phyloP scores from a whole-genome alignment of 805 yeast species.

The Kodamaea sagamina region DNA sequence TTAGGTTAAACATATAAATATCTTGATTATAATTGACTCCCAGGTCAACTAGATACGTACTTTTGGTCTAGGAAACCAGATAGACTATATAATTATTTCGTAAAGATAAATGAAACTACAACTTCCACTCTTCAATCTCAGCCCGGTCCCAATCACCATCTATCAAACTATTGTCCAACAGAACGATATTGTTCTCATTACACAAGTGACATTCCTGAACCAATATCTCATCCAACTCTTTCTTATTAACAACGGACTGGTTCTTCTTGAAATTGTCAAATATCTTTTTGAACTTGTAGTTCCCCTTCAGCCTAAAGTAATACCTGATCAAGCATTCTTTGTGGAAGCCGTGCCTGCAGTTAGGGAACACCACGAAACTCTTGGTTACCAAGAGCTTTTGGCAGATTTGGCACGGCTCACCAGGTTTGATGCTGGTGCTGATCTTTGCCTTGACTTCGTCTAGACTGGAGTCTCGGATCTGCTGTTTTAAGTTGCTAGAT shows the following conservation, averaged over 20 bases:
- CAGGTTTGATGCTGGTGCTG: conserved; percentile 73
- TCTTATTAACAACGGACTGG: conserved; percentile 39
- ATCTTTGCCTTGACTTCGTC: conserved; percentile 37
- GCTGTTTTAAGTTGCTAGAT: conserved; percentile 56
- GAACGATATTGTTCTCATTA: conserved; percentile 68
- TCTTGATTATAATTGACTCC: too few species aligned
- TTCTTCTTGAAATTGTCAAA: conserved; percentile 55
- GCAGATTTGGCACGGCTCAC: conserved; percentile 79
- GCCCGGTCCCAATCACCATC: conserved; percentile 33
- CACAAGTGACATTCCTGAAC: conserved; percentile 73
- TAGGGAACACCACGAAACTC: conserved; percentile 77
- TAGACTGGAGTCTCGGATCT: conserved; percentile 51
- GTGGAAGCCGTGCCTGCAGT: conserved; percentile 86
- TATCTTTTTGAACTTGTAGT: conserved; percentile 63
- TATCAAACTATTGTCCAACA: conserved; percentile 65
- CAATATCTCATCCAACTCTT: conserved; percentile 60
- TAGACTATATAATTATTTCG: too few species aligned
- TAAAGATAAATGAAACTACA: too few species aligned
- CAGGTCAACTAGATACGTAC: too few species aligned
- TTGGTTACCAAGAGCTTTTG: conserved; percentile 66
- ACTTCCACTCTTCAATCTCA: conserved; percentile 51
- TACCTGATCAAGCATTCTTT: conserved; percentile 77
- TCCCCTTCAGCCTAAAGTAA: conserved; percentile 59
- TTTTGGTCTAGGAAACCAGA: too few species aligned
- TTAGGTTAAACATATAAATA: too few species aligned